Percentiles rank a stretch among this genome's conserved stretches.
Evolutionary conservation across 2,329 filamentous ascomycete genomes (phyloP).

Genomic region (Purpureocillium takamizusanense): DNA sequence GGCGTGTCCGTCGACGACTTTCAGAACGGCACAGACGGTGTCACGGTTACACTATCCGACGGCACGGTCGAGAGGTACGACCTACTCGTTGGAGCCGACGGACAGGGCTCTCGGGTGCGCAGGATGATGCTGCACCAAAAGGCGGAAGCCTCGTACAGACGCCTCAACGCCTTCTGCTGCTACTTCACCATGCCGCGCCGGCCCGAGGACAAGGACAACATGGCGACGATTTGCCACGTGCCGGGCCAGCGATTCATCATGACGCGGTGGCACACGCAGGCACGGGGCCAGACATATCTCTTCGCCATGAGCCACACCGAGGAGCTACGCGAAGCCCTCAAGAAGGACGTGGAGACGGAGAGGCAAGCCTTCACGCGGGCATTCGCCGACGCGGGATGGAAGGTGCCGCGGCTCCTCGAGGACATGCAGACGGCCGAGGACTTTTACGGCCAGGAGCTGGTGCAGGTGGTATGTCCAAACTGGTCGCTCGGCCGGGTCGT

Average conservation of each 20-base stretch:
- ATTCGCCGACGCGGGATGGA: constrained; percentile 38
- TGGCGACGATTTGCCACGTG: constrained; percentile 18
- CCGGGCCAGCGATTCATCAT: constrained; percentile 26
- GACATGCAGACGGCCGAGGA: constrained; percentile 26
- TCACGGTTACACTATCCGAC: constrained; percentile 31
- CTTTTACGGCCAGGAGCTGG: constrained; percentile 33
- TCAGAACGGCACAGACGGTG: constrained; percentile 17
- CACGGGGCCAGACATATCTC: constrained; percentile 12
- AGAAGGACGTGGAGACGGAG: constrained; percentile 18
- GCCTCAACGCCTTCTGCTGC: constrained; percentile 18
- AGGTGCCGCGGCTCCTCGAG: constrained; percentile 23
- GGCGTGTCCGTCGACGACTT: constrained; percentile 18
- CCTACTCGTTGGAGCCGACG: constrained; percentile 46
- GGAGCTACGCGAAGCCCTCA: constrained; percentile 13
- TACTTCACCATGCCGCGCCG: constrained; percentile 29
- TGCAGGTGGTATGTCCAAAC: constrained; percentile 28
- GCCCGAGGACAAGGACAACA: constrained; percentile 13
- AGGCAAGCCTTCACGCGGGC: constrained; percentile 29
- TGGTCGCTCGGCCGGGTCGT: constrained; percentile 28
- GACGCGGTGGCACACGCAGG: constrained; percentile 10
- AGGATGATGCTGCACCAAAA: constrained; percentile 13
- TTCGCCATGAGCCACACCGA: constrained; percentile 20
- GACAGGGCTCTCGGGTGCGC: constrained; percentile 17
- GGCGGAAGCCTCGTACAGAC: constrained; percentile 16
- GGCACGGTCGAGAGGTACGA: constrained; percentile 34